Conservation (phyloP, 495 filamentous ascomycete genomes). For the Melanomma pulvis-pyrius region DNA sequence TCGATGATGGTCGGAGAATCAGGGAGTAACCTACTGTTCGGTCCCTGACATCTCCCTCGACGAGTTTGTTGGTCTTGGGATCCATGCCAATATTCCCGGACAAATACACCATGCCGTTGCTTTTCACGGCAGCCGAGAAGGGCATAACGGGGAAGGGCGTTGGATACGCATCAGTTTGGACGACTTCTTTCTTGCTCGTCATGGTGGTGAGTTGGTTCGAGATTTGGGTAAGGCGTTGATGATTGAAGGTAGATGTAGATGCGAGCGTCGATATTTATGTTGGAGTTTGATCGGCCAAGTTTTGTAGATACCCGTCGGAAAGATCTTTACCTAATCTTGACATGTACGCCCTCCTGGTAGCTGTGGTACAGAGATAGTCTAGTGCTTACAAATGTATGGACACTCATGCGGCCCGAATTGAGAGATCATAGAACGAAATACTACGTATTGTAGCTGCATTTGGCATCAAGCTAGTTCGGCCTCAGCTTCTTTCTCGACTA, state of each 20-base stretch:
- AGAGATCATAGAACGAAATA: too few species aligned
- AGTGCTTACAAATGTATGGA: background rate
- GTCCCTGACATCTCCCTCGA: conserved; percentile 25
- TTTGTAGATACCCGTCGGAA: background rate
- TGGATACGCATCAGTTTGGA: conserved; percentile 15
- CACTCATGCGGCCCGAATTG: background rate
- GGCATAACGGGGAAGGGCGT: conserved; percentile 31
- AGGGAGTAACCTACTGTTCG: conserved; percentile 23
- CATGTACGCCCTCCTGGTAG: conserved; percentile 7
- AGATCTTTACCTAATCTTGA: background rate
- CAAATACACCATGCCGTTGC: conserved; percentile 43
- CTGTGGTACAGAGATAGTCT: background rate
- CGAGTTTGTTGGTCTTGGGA: conserved; percentile 30
- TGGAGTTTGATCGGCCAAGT: background rate
- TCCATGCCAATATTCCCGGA: conserved; percentile 44
- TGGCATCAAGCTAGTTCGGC: background rate
- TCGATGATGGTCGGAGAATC: background rate
- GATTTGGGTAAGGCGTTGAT: background rate
- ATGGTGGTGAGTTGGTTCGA: background rate
- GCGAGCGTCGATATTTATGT: background rate
- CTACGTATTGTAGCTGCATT: too few species aligned
- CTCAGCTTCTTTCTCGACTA: background rate
- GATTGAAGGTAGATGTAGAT: background rate
- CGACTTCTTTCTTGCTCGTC: conserved; percentile 29
- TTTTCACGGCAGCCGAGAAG: conserved; percentile 33